Evolutionary conservation across 2,329 filamentous ascomycete genomes (phyloP), one percentile per base, ranked within the genome.

Genomic region (Fonsecaea erecta): DNA sequence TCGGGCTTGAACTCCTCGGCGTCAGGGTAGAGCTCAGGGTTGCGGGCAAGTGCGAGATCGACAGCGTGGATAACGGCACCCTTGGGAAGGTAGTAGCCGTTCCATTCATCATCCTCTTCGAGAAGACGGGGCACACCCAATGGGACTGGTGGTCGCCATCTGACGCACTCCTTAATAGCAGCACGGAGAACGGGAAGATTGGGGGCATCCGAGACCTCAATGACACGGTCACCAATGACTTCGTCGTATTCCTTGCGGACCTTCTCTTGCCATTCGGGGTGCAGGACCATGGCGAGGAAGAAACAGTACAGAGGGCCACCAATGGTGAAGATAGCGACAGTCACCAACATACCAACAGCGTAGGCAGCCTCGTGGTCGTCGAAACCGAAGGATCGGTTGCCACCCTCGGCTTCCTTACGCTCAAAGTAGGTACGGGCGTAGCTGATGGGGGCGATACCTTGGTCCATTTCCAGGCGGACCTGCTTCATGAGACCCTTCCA

Each of bases 121-220:
- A 80, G 81, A 67, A 83, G 81, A 65, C 83, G 81, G 3, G 82
- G 81, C 30, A 84, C 81, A 52, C 82, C 82, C 80, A 71, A 18
- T 35, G 77, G 79, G 1, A 84, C 82, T 57, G 81, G 83, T 66
- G 80, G 80, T 26, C 80, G 77, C 80, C 80, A 82, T 63, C 80
- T 75, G 46, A 82, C 74, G 11, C 74, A 76, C 74, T 82, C 80
- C 73, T 81, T 79, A 56, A 76, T 76, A 1, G 77, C 70, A 26
- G 79, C 79, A 32, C 77, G 73, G 16, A 80, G 72, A 53, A 78
- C 75, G 1, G 77, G 77, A 1, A 81, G 73, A 30, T 67, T 68
- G 11, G 72, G 63, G 60, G 77, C 75, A 68, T 81, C 79, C 3
- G 77, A 74, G 4, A 83, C 74, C n/a, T 77, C 79, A 2, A 81